A percentile compares a stretch with the other conserved stretches of the same genome.
phyloP scores from a whole-genome alignment of 192 early-diverging fungal genomes.

The Physocladia obscura region DNA sequence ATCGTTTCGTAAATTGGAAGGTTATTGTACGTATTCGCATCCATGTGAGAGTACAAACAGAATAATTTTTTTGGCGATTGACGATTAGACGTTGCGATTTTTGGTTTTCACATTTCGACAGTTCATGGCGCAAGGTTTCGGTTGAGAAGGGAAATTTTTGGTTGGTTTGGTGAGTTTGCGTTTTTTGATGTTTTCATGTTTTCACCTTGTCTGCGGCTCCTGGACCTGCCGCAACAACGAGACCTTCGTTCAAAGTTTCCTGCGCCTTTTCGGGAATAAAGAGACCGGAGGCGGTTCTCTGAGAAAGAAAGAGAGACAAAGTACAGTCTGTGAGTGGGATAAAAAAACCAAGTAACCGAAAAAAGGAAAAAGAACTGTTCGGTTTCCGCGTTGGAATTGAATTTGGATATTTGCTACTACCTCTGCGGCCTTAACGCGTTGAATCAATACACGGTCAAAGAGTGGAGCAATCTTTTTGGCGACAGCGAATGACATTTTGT shows the following conservation, averaged over 20 bases:
- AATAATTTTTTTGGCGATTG: too few species aligned
- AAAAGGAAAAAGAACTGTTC: slow-evolving; percentile 9
- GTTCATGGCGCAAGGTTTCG: too few species aligned
- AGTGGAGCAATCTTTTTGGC: slow-evolving; percentile 92
- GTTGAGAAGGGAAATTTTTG: too few species aligned
- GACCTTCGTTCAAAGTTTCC: slow-evolving; percentile 93
- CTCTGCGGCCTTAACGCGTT: slow-evolving; percentile 92
- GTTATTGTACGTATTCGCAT: too few species aligned
- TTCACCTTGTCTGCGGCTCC: slow-evolving; percentile 75
- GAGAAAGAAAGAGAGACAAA: not conserved
- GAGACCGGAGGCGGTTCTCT: slow-evolving; percentile 95
- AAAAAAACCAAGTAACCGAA: not conserved
- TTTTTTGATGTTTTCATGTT: too few species aligned
- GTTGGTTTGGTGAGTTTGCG: too few species aligned
- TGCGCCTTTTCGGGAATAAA: slow-evolving; percentile 99
- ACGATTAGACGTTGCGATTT: too few species aligned
- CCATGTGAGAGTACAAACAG: too few species aligned
- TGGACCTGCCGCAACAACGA: slow-evolving; percentile 92
- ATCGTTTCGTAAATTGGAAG: too few species aligned
- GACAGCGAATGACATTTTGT: slow-evolving; percentile 27
- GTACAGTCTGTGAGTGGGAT: not conserved
- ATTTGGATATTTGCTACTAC: too few species aligned
- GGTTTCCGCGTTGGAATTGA: too few species aligned
- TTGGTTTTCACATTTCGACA: too few species aligned
- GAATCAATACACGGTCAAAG: slow-evolving; percentile 95